phyloP scores from a whole-genome alignment of 345 rosid genomes.

The Pistacia atlantica region DNA sequence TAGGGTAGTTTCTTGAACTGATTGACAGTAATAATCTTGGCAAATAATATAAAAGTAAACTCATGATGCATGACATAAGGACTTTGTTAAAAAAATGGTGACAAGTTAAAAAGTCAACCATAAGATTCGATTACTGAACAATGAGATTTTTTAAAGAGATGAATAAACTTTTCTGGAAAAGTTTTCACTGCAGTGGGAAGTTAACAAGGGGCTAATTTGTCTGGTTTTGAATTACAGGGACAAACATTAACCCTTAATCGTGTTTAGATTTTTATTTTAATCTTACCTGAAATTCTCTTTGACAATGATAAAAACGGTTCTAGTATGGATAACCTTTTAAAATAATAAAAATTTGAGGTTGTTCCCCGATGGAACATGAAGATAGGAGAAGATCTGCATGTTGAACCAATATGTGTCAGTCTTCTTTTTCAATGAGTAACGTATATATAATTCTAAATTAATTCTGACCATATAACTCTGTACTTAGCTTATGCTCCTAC shows the following conservation, averaged over 20 bases:
- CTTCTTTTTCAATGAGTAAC: not conserved
- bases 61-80: too few relatives aligned
- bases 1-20: too few relatives aligned
- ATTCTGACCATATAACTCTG: conserved; percentile 5
- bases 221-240: not conserved
- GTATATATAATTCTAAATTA: not conserved
- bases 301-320: not conserved
- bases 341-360: not conserved
- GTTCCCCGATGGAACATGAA: not conserved
- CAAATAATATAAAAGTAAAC: too few relatives aligned
- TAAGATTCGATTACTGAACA: not conserved
- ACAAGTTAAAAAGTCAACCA: too few relatives aligned
- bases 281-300: conserved; percentile 13
- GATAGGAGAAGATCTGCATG: not conserved
- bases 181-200: not conserved
- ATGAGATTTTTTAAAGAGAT: too few relatives aligned
- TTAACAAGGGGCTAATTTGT: not conserved
- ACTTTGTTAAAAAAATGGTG: too few relatives aligned
- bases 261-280: not conserved
- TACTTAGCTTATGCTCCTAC: conserved; percentile 4
- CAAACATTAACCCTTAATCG: too few relatives aligned
- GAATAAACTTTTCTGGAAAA: not conserved
- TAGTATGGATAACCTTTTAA: not conserved
- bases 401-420: not conserved
- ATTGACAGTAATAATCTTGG: too few relatives aligned